Conservation (phyloP, 202 grass and related monocot species). For the Miscanthus sacchariflorus region DNA sequence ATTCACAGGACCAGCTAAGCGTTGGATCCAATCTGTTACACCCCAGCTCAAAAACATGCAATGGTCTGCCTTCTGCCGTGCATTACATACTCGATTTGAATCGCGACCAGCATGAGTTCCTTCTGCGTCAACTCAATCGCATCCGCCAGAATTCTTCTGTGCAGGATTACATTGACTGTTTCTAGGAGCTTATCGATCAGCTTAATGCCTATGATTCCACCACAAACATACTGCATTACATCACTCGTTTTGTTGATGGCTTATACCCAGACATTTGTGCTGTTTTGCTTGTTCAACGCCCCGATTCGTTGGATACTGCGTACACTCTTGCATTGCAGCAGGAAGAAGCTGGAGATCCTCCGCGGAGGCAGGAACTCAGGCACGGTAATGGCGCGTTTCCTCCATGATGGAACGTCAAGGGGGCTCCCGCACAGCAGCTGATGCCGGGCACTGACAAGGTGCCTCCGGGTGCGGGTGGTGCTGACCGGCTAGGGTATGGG, state of each 20-base stretch:
- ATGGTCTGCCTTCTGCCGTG: too few species aligned
- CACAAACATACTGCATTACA: rapidly evolving
- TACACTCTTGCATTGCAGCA: too few species aligned
- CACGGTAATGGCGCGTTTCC: too few species aligned
- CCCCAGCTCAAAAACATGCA: too few species aligned
- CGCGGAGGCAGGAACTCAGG: rapidly evolving
- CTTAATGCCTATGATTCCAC: background rate
- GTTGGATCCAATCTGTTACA: background rate
- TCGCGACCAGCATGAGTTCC: background rate
- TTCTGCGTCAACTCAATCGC: background rate
- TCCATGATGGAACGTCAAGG: too few species aligned
- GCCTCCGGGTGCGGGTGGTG: too few species aligned
- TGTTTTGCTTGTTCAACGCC: background rate
- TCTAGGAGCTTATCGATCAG: background rate
- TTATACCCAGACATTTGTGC: rapidly evolving
- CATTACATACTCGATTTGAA: background rate
- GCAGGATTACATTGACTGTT: background rate
- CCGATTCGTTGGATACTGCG: background rate
- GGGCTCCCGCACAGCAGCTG: too few species aligned
- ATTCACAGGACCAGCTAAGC: rapidly evolving
- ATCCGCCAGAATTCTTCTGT: background rate
- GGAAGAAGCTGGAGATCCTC: too few species aligned
- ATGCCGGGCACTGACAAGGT: too few species aligned
- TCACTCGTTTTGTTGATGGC: background rate
- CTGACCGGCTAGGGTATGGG: too few species aligned